Evolutionary conservation across 1,284 basidiomycete genomes (phyloP).

Genomic region (Sanghuangporus baumii): DNA sequence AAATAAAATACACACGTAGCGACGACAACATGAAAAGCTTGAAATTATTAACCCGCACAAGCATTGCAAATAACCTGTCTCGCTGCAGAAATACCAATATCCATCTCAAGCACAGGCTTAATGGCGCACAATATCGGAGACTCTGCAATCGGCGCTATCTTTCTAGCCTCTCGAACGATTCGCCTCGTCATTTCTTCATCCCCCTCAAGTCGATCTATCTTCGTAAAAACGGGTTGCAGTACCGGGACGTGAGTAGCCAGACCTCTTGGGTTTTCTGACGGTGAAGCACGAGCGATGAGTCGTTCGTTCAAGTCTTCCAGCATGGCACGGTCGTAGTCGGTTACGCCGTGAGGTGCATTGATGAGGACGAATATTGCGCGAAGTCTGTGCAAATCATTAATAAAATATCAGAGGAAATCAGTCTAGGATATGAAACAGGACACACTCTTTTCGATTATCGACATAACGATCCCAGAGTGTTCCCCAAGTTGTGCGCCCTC

Average conservation of each 20-base stretch:
- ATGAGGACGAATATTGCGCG: conserved; percentile 64
- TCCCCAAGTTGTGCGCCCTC: conserved; percentile 72
- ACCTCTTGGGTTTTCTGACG: conserved; percentile 28
- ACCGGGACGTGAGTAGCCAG: conserved; percentile 36
- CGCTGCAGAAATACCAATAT: conserved; percentile 46
- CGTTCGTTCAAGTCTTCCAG: conserved; percentile 42
- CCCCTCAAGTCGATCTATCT: conserved; percentile 45
- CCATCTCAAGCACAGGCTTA: conserved; percentile 37
- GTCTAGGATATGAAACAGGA: background rate
- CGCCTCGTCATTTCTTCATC: conserved; percentile 27
- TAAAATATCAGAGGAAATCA: background rate
- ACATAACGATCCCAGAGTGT: conserved; percentile 59
- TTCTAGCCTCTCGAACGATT: conserved; percentile 36
- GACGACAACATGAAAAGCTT: background rate
- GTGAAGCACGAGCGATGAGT: conserved; percentile 28
- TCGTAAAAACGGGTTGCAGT: conserved; percentile 67
- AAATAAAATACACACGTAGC: background rate
- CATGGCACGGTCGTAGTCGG: conserved; percentile 54
- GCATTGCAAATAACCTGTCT: conserved; percentile 52
- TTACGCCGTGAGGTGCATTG: conserved; percentile 59
- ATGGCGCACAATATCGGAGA: conserved; percentile 56
- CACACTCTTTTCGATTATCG: conserved; percentile 52
- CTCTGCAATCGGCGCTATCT: conserved; percentile 54
- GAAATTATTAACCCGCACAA: conserved; percentile 36
- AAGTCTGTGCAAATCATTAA: conserved; percentile 37